These are phyloP conservation scores for Microcera coccophila DNA, from an alignment of 2,329 filamentous ascomycete species.

Conservation along the genomic window DNA sequence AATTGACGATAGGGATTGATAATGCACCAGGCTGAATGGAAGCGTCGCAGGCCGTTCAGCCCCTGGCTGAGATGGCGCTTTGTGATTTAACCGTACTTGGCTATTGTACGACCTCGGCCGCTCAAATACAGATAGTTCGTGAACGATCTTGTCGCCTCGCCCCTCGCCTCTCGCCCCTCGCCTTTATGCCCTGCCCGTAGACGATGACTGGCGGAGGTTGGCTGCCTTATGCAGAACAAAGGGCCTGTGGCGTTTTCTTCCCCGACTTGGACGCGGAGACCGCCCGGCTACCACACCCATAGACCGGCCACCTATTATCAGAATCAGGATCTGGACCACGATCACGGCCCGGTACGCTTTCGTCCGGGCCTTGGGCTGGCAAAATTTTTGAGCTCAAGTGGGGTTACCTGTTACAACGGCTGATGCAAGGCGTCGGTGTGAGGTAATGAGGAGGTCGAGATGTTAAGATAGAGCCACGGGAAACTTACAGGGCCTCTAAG, in stretches of 20 bases:
- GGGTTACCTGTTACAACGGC: too few species aligned
- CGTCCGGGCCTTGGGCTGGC: slow-evolving; percentile 11
- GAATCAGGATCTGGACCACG: too few species aligned
- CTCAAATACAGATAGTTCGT: neutral
- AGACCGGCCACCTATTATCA: too few species aligned
- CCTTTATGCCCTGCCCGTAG: neutral
- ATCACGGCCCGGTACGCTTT: too few species aligned
- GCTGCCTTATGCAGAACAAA: neutral
- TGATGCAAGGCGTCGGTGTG: too few species aligned
- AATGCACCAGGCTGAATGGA: neutral
- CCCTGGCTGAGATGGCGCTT: too few species aligned
- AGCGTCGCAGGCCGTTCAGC: neutral
- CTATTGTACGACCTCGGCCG: neutral
- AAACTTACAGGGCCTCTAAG: too few species aligned
- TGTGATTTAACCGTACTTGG: neutral
- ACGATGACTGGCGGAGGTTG: neutral
- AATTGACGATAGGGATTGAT: neutral
- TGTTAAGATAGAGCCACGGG: too few species aligned
- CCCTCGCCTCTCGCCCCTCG: neutral
- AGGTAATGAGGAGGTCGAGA: too few species aligned
- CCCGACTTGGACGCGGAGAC: neutral
- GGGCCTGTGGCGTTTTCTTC: neutral
- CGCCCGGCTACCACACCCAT: slow-evolving; percentile 8
- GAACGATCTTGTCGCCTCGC: too few species aligned
- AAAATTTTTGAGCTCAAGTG: too few species aligned